These are phyloP conservation scores for Exidia glandulosa DNA, from an alignment of 768 basidiomycete genomes.

Conservation along the genomic window DNA sequence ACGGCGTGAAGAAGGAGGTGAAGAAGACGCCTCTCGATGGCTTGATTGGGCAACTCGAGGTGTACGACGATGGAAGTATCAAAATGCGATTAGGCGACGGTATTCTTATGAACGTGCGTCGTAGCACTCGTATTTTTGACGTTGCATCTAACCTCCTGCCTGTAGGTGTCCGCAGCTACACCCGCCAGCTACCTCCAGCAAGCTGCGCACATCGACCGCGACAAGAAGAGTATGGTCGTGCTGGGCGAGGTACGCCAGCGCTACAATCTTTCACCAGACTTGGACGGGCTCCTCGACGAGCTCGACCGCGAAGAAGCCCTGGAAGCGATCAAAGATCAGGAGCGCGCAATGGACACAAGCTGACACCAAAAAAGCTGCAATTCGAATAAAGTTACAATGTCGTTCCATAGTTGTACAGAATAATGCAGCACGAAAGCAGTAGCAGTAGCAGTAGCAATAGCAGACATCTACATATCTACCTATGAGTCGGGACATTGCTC, in stretches of 20 bases:
- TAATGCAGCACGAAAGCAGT: background rate
- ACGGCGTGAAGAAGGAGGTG: slow-evolving; percentile 21
- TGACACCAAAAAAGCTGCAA: background rate
- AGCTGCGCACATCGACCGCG: slow-evolving; percentile 58
- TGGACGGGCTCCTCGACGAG: slow-evolving; percentile 59
- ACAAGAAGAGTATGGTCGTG: slow-evolving; percentile 48
- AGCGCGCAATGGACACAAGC: background rate
- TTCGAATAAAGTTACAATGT: background rate
- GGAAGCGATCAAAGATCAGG: background rate
- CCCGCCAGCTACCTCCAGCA: slow-evolving; percentile 85
- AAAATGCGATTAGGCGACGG: slow-evolving; percentile 78
- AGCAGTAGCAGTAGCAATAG: background rate
- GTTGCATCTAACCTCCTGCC: background rate
- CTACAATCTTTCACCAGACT: slow-evolving; percentile 75
- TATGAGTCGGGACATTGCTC: background rate
- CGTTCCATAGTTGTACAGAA: background rate
- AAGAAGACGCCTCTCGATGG: slow-evolving; percentile 47
- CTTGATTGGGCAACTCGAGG: slow-evolving; percentile 70
- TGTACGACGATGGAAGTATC: slow-evolving; percentile 75
- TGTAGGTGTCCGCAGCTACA: slow-evolving; percentile 68
- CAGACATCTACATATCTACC: background rate
- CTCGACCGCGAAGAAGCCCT: slow-evolving; percentile 30
- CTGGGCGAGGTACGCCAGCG: slow-evolving; percentile 82
- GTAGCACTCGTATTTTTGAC: slow-evolving; percentile 2
- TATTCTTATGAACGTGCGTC: slow-evolving; percentile 70